phyloP scores from a whole-genome alignment of 1,284 basidiomycete genomes.

The Cutaneotrichosporon arboriforme region DNA sequence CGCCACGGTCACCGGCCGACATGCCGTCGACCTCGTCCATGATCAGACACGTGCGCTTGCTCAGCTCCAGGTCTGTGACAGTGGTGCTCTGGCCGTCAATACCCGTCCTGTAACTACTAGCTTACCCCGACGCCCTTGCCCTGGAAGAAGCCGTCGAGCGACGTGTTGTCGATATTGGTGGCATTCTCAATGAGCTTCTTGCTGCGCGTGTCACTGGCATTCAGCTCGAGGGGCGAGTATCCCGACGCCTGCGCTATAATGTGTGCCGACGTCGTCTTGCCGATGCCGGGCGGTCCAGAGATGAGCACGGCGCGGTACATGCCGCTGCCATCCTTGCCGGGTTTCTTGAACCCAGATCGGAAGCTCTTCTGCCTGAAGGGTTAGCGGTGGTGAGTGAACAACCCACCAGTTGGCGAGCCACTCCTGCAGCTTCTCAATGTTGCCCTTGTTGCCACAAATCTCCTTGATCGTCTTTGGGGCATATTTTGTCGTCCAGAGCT shows the following conservation, averaged over 20 bases:
- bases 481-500: conserved; percentile 95
- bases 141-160: conserved; percentile 79
- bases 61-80: conserved; percentile 64
- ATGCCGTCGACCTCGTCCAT: conserved; percentile 99
- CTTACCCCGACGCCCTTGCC: conserved; percentile 55
- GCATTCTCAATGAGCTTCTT: conserved; percentile 94
- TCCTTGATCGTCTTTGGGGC: conserved; percentile 83
- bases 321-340: conserved; percentile 85
- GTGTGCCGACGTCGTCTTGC: conserved; percentile 96
- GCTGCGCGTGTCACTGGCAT: conserved; percentile 90
- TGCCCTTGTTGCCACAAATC: conserved; percentile 88
- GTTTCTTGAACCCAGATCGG: conserved; percentile 80
- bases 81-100: conserved; percentile 55
- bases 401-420: conserved; percentile 85
- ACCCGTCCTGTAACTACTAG: background rate
- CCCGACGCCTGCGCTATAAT: conserved; percentile 82
- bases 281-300: conserved; percentile 91
- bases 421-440: conserved; percentile 76
- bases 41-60: conserved; percentile 78
- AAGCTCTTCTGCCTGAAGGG: conserved; percentile 63
- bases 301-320: conserved; percentile 81
- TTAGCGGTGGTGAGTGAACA: background rate
- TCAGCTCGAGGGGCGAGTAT: conserved; percentile 87
- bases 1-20: conserved; percentile 94
- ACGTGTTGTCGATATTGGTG: conserved; percentile 80